Evolutionary conservation across 768 basidiomycete species (phyloP), one percentile per base, ranked within the genome.

Genomic region (Collybiopsis confluens): DNA sequence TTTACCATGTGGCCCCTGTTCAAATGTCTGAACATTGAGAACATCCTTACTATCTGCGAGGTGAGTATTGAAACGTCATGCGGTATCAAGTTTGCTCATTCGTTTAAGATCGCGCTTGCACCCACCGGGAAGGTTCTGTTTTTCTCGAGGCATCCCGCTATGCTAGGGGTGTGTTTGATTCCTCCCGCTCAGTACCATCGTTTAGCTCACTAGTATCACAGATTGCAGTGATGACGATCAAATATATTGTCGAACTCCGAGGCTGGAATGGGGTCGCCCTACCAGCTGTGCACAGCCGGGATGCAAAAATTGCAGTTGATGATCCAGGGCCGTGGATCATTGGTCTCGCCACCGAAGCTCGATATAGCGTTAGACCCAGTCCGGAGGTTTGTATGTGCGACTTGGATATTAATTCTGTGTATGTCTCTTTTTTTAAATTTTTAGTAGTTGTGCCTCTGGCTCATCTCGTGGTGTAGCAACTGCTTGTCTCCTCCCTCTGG

Each of bases 1-100:
- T 94, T 95, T 64, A 93, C 92, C 36, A 90, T 97, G 82, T 98
- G 93, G 92, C 95, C 95, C 1, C 65, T 98, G 46, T 97, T 98
- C 78, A 89, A 93, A 66, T 88, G 88, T 55, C 69, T 98, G 56
- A 93, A 92, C 61, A 83, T 96, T 52, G 95, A 97, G 65, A 94
- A 96, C 61, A 89, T 98, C 57, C 72, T 98, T 56, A 93, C 91
- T 6, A 86, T 92, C 54, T 92, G 92, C 64, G 95, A 98, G 79
- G 90, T 89, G 61, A 3, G 67, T 56, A 26, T 5, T 9, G 21
- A 7, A 15, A 41, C 61, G 13, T 13, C 30, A 6, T 33, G 5
- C 30, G 13, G 13, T 33, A 42, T 46, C 47, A 16, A 37, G 28
- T 35, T 36, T 33, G 18, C 47, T 46, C 6, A 23, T 44, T 40